Percentiles rank a stretch among this genome's conserved stretches.
These are phyloP conservation scores for Gracilaria gracilis DNA, from an alignment of 23 red algal species.

Conservation along the genomic window DNA sequence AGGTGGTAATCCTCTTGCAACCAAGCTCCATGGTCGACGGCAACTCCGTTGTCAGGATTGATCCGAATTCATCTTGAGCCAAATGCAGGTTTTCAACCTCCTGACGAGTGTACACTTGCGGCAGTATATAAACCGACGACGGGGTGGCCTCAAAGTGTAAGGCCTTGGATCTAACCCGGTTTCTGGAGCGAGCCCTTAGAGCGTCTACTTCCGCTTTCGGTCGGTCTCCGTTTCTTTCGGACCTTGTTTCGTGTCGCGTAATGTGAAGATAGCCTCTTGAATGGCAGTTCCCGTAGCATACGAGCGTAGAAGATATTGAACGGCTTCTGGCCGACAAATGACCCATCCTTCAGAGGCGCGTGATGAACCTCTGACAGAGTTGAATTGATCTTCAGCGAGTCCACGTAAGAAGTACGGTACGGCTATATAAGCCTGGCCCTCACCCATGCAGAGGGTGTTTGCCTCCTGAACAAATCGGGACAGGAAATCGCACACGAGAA, in stretches of 20 bases:
- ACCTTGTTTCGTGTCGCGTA: neutral
- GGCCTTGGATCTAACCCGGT: no score
- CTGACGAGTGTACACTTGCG: no score
- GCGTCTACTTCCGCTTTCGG: no score
- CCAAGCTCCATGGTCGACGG: no score
- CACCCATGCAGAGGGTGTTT: neutral
- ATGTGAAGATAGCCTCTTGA: neutral
- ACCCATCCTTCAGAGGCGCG: slow-evolving; percentile 1
- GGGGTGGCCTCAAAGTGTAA: no score
- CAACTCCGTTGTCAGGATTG: no score
- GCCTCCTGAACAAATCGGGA: neutral
- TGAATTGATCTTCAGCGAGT: slow-evolving; percentile 5
- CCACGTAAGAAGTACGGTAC: slow-evolving; percentile 11
- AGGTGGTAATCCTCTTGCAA: no score
- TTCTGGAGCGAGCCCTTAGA: no score
- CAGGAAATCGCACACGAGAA: neutral
- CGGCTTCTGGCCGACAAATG: neutral
- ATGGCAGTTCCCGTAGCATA: neutral
- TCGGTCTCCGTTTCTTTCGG: neutral
- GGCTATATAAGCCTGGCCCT: neutral
- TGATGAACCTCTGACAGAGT: neutral
- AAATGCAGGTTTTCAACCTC: no score
- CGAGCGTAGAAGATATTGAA: neutral
- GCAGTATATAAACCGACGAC: no score
- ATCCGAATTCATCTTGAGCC: no score